phyloP scores from a whole-genome alignment of 2,329 filamentous ascomycete genomes.

The Fusarium virguliforme region DNA sequence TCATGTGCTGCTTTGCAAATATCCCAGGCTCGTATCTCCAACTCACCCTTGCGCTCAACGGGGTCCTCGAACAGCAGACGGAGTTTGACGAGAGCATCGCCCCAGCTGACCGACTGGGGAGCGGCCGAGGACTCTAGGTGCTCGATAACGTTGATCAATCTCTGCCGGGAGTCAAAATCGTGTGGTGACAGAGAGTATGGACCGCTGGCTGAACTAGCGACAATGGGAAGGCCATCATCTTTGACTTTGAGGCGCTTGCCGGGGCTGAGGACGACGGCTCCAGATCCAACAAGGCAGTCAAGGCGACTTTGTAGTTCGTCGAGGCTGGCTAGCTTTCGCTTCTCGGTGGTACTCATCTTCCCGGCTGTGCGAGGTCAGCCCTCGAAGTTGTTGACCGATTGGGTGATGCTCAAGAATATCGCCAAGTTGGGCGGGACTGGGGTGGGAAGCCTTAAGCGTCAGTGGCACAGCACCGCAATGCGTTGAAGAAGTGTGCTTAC shows the following conservation, averaged over 20 bases:
- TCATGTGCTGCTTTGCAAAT: background rate
- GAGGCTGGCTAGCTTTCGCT: background rate
- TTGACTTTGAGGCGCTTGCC: background rate
- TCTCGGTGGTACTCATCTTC: background rate
- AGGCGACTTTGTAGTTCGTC: background rate
- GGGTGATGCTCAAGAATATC: background rate
- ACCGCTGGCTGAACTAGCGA: background rate
- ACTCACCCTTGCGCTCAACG: accelerated
- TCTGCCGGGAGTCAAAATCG: background rate
- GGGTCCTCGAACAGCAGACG: background rate
- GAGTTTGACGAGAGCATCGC: background rate
- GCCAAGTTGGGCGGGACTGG: background rate
- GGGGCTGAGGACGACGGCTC: background rate
- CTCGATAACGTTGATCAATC: background rate
- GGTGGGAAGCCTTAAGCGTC: background rate
- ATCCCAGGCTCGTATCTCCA: background rate
- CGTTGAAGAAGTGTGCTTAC: background rate
- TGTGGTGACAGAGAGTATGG: background rate
- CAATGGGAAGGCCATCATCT: no score
- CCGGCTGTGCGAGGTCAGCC: background rate
- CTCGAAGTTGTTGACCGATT: background rate
- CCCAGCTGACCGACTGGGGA: background rate
- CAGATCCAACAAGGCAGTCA: background rate
- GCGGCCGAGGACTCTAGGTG: background rate
- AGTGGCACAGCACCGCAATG: background rate